A percentile compares a stretch with the other conserved stretches of the same genome.
phyloP scores from a whole-genome alignment of 768 basidiomycete species.

The Mycena polygramma region DNA sequence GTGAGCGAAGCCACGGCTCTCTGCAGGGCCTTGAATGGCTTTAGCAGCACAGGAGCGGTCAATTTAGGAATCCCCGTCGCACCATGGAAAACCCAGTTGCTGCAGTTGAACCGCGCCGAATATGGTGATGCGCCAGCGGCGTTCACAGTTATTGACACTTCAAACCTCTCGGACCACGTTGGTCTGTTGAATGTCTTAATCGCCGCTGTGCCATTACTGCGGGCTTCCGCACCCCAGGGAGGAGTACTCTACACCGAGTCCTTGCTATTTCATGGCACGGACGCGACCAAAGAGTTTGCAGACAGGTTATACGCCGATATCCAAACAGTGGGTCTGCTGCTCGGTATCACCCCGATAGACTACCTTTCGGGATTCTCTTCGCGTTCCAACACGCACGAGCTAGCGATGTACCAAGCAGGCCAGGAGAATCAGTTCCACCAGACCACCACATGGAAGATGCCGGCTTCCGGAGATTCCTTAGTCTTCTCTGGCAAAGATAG shows the following conservation, averaged over 20 bases:
- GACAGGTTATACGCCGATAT: slow-evolving; percentile 54
- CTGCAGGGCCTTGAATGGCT: slow-evolving; percentile 51
- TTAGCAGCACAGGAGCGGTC: slow-evolving; percentile 32
- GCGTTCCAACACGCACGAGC: slow-evolving; percentile 57
- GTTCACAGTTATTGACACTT: slow-evolving; percentile 65
- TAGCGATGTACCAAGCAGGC: slow-evolving; percentile 35
- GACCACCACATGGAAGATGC: slow-evolving; percentile 35
- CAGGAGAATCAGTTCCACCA: slow-evolving; percentile 20
- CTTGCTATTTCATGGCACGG: slow-evolving; percentile 46
- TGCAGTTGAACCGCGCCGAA: slow-evolving; percentile 28
- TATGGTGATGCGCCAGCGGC: slow-evolving; percentile 45
- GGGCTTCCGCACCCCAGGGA: slow-evolving; percentile 33
- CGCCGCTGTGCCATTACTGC: slow-evolving; percentile 53
- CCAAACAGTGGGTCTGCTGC: slow-evolving; percentile 53
- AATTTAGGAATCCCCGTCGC: slow-evolving; percentile 48
- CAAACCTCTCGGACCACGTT: slow-evolving; percentile 63
- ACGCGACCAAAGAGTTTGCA: slow-evolving; percentile 48
- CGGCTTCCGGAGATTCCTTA: neutral
- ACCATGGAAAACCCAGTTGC: slow-evolving; percentile 47
- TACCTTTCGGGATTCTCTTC: slow-evolving; percentile 57
- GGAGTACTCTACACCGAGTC: slow-evolving; percentile 57
- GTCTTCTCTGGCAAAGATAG: neutral
- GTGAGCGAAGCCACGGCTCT: slow-evolving; percentile 56
- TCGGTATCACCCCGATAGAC: slow-evolving; percentile 57
- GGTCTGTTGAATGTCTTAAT: slow-evolving; percentile 61